phyloP scores from a whole-genome alignment of 208 protist genomes.

The Angomonas deanei region DNA sequence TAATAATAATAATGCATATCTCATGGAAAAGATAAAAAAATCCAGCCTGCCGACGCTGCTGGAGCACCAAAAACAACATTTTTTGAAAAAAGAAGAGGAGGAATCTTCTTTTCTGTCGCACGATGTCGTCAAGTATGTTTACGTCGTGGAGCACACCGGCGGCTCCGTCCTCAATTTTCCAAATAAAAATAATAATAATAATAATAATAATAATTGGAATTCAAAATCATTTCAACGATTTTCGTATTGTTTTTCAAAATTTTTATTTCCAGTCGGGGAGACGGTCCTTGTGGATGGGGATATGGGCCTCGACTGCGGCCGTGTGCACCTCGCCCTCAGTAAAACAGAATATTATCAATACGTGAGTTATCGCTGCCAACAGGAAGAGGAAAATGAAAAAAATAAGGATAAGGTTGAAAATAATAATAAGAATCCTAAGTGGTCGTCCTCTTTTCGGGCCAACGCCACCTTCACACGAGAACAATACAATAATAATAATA shows the following conservation, averaged over 20 bases:
- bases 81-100: too few species aligned
- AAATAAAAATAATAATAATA: constrained; percentile 8
- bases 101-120: too few species aligned
- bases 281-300: neutral
- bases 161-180: too few species aligned
- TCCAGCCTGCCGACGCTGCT: neutral
- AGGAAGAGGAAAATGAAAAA: neutral
- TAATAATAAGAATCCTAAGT: constrained; percentile 1
- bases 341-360: neutral
- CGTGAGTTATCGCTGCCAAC: neutral
- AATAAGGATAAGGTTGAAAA: neutral
- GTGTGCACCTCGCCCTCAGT: neutral
- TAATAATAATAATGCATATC: neutral
- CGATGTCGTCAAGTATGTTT: too few species aligned
- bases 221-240: too few species aligned
- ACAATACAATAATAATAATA: neutral
- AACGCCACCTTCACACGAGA: neutral
- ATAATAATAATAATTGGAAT: constrained; percentile 2
- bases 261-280: too few species aligned
- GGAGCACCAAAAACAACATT: too few species aligned
- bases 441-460: too few species aligned
- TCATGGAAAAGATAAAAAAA: neutral
- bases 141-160: too few species aligned
- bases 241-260: too few species aligned
- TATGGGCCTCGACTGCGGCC: neutral